Evolutionary conservation across 257 asterid genomes (phyloP).

Genomic region (Handroanthus guayacan): DNA sequence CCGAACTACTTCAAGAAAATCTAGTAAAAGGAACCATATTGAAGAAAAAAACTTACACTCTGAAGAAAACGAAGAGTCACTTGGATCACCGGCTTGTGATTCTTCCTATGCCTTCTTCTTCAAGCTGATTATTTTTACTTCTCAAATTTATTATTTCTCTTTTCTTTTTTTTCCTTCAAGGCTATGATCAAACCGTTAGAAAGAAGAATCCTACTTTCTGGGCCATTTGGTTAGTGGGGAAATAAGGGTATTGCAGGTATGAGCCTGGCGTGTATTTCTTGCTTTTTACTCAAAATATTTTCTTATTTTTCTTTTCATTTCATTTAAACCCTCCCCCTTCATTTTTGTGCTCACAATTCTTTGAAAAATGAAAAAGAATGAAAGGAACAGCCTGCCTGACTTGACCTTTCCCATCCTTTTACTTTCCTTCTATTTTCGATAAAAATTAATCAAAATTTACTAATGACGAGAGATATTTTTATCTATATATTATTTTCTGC

Average conservation of each 20-base stretch:
- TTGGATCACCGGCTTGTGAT: slow-evolving; percentile 28
- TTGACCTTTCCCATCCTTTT: slow-evolving; percentile 19
- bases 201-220: slow-evolving; percentile 32
- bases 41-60: slow-evolving; percentile 23
- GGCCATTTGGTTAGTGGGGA: slow-evolving; percentile 32
- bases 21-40: background rate
- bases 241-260: slow-evolving; percentile 40
- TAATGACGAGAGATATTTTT: no score
- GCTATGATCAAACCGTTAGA: slow-evolving; percentile 30
- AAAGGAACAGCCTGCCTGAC: slow-evolving; percentile 25
- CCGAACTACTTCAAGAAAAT: slow-evolving; percentile 35
- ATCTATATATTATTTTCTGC: no score
- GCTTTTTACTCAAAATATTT: slow-evolving; percentile 27
- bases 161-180: background rate
- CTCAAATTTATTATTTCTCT: background rate
- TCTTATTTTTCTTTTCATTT: background rate
- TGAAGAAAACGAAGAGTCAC: slow-evolving; percentile 26
- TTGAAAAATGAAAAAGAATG: slow-evolving; percentile 19
- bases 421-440: background rate
- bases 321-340: background rate
- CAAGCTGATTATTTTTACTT: slow-evolving; percentile 5
- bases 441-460: no score
- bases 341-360: background rate
- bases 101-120: background rate
- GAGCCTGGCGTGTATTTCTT: slow-evolving; percentile 39